Base-by-base conservation (phyloP, 805 yeast species). In the Pichia eremophila region DNA sequence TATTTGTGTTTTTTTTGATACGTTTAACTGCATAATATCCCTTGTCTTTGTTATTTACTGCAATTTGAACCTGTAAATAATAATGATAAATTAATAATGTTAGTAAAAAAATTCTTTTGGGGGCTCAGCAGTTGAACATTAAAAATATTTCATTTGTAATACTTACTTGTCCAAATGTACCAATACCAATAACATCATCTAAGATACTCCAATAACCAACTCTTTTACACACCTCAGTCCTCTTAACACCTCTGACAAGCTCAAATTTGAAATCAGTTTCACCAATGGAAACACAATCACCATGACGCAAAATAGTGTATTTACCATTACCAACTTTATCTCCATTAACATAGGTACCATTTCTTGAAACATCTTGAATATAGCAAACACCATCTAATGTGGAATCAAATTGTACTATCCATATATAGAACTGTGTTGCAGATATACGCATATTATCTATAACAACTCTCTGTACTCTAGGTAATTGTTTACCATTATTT, bases 91-190 rank as follows among this genome's bases (percentile, higher is more conserved):
- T 29, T 15, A 8, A 14, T 8, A 34, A 34, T 15, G 17, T 34
- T 34, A 15, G 36, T 34, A 14, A 34, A 8, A 14, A 34, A 14
- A 12, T 34, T 15, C 17, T 14, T 34, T 34, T 14, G 36, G 17
- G 3, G 36, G 36, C 36, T 34, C 36, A 34, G n/a, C 36, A 14
- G 15, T 4, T 34, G 9, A 9, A 34, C 10, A 34, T 34, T 15
- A 15, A 29, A 10, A 29, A 29, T 4, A 4, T 22, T 22, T 22
- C 6, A 22, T 5, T 22, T 22, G 25, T 22, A 12, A 29, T 29
- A 34, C 36, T 7, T 34, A 34, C 83, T 46, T 70, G 69, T 1
- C 85, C 85, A 67, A 77, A 79, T 0, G 83, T 73, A 2, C 85
- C 85, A 45, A 65, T 63, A 0, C 84, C 84, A 29, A 79, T 57